Conservation (phyloP, 495 filamentous ascomycete genomes). For the Neurospora terricola region DNA sequence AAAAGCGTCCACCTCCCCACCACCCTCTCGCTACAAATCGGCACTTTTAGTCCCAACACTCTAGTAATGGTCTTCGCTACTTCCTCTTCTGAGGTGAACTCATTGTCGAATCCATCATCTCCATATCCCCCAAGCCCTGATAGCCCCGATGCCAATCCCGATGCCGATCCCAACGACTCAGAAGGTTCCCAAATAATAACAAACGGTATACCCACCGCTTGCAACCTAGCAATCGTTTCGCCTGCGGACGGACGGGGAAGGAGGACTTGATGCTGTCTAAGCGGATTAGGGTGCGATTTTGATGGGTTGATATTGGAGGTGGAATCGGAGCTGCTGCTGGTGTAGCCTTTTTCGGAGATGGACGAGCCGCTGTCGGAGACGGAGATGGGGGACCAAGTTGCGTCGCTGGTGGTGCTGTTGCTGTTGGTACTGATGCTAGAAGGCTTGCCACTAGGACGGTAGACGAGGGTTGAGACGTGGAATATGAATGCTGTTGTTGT, state of each 20-base stretch:
- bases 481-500: background rate
- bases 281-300: background rate
- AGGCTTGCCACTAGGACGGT: background rate
- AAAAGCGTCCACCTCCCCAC: background rate
- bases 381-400: background rate
- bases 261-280: background rate
- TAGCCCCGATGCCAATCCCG: background rate
- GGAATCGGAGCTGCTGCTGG: background rate
- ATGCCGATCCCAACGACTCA: background rate
- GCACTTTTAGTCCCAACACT: background rate
- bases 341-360: background rate
- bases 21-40: background rate
- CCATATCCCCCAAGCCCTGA: too few relatives aligned
- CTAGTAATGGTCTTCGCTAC: background rate
- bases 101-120: background rate
- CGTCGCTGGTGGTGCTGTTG: background rate
- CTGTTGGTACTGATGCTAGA: background rate
- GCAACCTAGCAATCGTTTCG: background rate
- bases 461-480: background rate
- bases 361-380: background rate
- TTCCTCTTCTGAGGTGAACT: background rate
- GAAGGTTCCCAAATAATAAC: background rate
- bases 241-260: background rate
- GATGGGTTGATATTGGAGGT: background rate
- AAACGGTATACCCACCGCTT: background rate